Base-by-base conservation (phyloP, 768 basidiomycete genomes). In the Nevesoporus exiguus region DNA sequence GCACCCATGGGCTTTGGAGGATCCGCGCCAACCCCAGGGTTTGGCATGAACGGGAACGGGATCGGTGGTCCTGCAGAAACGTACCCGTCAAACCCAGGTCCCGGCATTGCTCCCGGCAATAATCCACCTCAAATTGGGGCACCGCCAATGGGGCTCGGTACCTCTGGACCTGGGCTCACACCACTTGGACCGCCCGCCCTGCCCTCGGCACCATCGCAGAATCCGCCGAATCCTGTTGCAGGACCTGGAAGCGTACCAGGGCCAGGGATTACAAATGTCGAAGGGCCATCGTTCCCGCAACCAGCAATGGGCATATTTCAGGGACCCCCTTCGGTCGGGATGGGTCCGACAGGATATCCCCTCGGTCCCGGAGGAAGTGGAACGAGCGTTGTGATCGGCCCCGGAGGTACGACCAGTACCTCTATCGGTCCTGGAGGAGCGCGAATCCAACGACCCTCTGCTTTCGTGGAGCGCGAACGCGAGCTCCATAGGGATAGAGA, bases 391-490 rank as follows among this genome's bases (percentile, higher is more conserved):
- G 64, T 66, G 27, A 66, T 66, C 7, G 64, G 64, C n/a, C 64
- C 64, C 0, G 65, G 64, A 40, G 63, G 64, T 9, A 30, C 62
- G 21, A 54, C 64, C 22, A 67, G 53, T 9, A 52, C 57, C 13
- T 52, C 58, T 7, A 47, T 56, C 14, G 63, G 62, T 19, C 53
- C 57, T 19, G 67, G 56, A 27, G 62, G 62, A 14, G 10, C 54
- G 21, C 62, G 66, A 40, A 60, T 59, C 11, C 66, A 60, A 36
- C 66, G 67, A 24, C 58, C 64, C 17, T 56, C 66, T 1, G 54
- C 47, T n/a, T 64, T 31, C 59, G 76, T 75, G 58, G 74, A 74
- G 7, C 66, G 67, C 47, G 52, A 66, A 41, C 61, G 59, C 1
- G 66, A 62, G 7, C 33, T 56, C 7, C 64, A 61, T 43, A 57